phyloP scores from a whole-genome alignment of 2,329 filamentous ascomycete species.

The Paraphoma sp. region DNA sequence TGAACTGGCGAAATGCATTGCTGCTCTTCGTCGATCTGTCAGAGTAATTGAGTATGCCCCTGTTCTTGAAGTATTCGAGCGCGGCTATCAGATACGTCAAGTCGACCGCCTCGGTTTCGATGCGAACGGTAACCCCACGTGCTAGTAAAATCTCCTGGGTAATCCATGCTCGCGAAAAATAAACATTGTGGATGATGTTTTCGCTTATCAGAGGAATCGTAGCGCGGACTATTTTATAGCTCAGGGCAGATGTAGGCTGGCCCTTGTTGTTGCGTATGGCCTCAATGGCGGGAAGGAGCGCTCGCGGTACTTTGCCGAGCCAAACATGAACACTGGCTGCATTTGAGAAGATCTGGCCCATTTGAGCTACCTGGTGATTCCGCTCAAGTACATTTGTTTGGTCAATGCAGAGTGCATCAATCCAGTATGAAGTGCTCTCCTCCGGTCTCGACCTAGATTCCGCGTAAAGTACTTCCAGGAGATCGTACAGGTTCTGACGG shows the following conservation, averaged over 20 bases:
- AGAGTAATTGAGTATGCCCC: too few relatives aligned
- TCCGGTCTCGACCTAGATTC: not conserved
- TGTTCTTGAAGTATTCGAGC: not conserved
- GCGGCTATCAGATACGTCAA: not conserved
- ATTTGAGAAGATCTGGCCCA: conserved; percentile 4
- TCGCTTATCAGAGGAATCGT: not conserved
- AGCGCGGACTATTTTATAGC: too few relatives aligned
- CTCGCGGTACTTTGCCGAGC: not conserved
- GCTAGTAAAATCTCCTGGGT: conserved; percentile 7
- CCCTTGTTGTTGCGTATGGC: too few relatives aligned
- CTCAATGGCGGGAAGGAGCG: not conserved
- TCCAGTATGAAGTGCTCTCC: conserved; percentile 6
- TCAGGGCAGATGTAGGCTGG: too few relatives aligned
- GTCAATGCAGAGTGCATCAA: conserved; percentile 14
- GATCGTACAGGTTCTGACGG: conserved; percentile 11
- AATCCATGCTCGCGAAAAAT: conserved; percentile 8
- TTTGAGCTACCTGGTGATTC: conserved; percentile 10
- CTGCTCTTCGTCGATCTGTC: too few relatives aligned
- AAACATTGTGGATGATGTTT: not conserved
- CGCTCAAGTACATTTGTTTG: conserved; percentile 6
- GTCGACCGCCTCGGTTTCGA: not conserved
- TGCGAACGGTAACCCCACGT: not conserved
- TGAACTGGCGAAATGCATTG: not conserved
- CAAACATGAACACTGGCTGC: not conserved
- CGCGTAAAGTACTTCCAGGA: conserved; percentile 4